Conservation (phyloP, 148 eudicot genomes). For the Agrostemma githago region DNA sequence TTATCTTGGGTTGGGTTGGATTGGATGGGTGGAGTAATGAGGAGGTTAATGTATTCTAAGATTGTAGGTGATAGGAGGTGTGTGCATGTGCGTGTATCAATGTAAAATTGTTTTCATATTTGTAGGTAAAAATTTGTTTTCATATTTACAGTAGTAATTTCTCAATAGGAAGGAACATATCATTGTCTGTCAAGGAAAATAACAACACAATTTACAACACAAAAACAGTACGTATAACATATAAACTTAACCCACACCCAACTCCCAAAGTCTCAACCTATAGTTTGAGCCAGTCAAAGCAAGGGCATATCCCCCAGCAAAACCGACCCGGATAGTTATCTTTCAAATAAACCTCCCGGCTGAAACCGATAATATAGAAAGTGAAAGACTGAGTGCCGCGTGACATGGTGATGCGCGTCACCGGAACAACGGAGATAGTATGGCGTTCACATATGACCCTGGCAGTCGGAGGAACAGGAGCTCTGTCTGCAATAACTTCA, state of each 20-base stretch:
- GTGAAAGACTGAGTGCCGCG: conserved; percentile 56
- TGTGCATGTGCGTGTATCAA: too few relatives aligned
- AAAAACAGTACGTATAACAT: not conserved
- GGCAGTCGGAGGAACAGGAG: conserved; percentile 63
- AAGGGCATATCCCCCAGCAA: conserved; percentile 98
- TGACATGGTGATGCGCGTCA: conserved; percentile 84
- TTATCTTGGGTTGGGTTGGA: too few relatives aligned
- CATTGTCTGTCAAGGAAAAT: not conserved
- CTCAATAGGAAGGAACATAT: not conserved
- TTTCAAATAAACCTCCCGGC: conserved; percentile 79
- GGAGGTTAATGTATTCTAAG: too few relatives aligned
- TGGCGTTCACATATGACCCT: conserved; percentile 89
- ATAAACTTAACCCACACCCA: not conserved
- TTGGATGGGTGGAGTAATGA: too few relatives aligned
- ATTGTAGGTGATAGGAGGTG: too few relatives aligned
- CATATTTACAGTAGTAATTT: too few relatives aligned
- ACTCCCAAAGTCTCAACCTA: conserved; percentile 13
- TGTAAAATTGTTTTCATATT: too few relatives aligned
- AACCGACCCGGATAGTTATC: conserved; percentile 80
- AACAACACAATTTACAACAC: not conserved
- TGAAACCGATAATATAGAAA: conserved; percentile 79
- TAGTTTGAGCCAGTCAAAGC: conserved; percentile 81
- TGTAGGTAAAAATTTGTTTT: too few relatives aligned
- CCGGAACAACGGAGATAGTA: conserved; percentile 81
- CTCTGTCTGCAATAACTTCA: conserved; percentile 82